Evolutionary conservation across 352 stramenopile species (phyloP).

Genomic region (Globisporangium spiculum): DNA sequence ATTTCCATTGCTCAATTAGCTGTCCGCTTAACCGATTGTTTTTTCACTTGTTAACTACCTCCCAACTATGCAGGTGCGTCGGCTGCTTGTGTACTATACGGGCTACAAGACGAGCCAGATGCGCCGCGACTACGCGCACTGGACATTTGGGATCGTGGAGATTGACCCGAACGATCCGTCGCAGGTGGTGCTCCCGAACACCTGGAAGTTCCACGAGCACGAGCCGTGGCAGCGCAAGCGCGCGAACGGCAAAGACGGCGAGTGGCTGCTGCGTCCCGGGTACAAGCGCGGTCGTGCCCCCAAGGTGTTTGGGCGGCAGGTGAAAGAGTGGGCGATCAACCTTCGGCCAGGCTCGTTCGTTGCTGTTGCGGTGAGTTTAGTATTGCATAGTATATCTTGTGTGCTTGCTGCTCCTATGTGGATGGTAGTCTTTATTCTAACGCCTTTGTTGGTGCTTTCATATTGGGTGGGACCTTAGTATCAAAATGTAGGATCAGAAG

Average conservation of each 20-base stretch:
- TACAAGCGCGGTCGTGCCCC: slow-evolving; percentile 48
- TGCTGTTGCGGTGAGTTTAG: slow-evolving; percentile 51
- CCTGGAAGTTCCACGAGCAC: slow-evolving; percentile 70
- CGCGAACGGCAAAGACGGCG: slow-evolving; percentile 71
- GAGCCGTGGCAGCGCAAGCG: slow-evolving; percentile 52
- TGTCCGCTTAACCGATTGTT: background rate
- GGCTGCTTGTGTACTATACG: slow-evolving; percentile 82
- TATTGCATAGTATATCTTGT: background rate
- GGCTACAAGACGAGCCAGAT: slow-evolving; percentile 77
- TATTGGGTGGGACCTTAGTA: slow-evolving; percentile 34
- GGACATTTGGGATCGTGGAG: slow-evolving; percentile 66
- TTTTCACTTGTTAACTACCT: background rate
- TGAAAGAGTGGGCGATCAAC: slow-evolving; percentile 56
- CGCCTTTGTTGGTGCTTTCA: background rate
- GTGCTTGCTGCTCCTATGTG: background rate
- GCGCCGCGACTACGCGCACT: slow-evolving; percentile 56
- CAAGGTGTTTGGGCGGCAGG: slow-evolving; percentile 42
- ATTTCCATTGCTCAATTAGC: background rate
- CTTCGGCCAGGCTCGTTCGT: slow-evolving; percentile 58
- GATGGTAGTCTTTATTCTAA: slow-evolving; percentile 4
- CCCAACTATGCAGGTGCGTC: slow-evolving; percentile 38
- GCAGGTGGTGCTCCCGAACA: slow-evolving; percentile 59
- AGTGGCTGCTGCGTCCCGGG: slow-evolving; percentile 59
- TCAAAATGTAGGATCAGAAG: slow-evolving; percentile 55
- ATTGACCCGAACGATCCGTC: slow-evolving; percentile 78